These are phyloP conservation scores for Aspergillus luchuensis DNA, from an alignment of 2,329 filamentous ascomycete genomes.

Conservation along the genomic window DNA sequence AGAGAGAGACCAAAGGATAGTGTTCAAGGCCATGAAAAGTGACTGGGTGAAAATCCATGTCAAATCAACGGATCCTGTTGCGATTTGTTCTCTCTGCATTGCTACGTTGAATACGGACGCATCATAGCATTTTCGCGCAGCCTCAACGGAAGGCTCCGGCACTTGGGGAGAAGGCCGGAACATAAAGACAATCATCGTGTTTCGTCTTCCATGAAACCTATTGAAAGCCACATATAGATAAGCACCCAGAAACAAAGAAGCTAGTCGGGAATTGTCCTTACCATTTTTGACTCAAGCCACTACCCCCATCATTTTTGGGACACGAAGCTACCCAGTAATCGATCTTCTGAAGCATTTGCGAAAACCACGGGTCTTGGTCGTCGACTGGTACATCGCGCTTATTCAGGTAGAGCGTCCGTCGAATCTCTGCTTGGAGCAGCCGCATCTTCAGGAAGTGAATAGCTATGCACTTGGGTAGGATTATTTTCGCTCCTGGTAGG, in stretches of 20 bases:
- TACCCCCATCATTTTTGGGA: conserved; percentile 69
- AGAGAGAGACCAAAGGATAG: conserved; percentile 86
- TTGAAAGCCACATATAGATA: conserved; percentile 10
- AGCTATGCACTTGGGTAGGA: conserved; percentile 81
- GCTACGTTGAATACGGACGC: conserved; percentile 80
- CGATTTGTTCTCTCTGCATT: conserved; percentile 77
- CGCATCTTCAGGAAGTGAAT: conserved; percentile 96
- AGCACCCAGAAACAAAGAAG: background rate
- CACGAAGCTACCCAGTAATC: conserved; percentile 76
- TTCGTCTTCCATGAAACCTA: conserved; percentile 69
- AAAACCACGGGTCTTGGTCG: conserved; percentile 86
- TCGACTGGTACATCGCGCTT: conserved; percentile 74
- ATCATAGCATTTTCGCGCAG: conserved; percentile 79
- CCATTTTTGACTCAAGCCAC: conserved; percentile 78
- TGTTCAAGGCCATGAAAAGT: conserved; percentile 89
- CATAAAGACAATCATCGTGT: conserved; percentile 85
- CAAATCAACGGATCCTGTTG: conserved; percentile 73
- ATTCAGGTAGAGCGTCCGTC: conserved; percentile 80
- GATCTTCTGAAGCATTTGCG: conserved; percentile 75
- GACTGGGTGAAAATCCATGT: conserved; percentile 92
- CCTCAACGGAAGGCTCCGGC: conserved; percentile 76
- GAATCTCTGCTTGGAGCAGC: conserved; percentile 81
- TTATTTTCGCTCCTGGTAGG: conserved; percentile 66
- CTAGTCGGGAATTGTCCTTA: conserved; percentile 47
- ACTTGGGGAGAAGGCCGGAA: conserved; percentile 92